These are phyloP conservation scores for Umbelopsis isabellina DNA, from an alignment of 192 early-diverging fungal species.

Conservation along the genomic window DNA sequence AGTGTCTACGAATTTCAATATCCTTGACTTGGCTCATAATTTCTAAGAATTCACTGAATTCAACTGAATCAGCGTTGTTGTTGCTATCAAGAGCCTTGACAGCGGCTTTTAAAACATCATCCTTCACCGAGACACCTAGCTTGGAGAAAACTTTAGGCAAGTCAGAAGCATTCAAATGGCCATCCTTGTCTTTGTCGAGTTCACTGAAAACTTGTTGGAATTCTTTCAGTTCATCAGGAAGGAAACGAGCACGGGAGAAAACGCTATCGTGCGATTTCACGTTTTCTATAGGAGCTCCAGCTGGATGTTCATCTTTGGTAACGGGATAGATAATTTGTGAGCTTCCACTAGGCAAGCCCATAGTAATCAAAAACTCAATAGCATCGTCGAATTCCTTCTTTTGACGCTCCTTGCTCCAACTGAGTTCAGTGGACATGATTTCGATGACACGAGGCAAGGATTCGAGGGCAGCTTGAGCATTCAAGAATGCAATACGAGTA, in stretches of 20 bases:
- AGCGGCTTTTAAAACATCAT: constrained; percentile 53
- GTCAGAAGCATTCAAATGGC: constrained; percentile 57
- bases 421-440: constrained; percentile 90
- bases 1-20: constrained; percentile 49
- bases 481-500: constrained; percentile 89
- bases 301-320: constrained; percentile 18
- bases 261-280: constrained; percentile 25
- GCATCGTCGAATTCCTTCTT: constrained; percentile 70
- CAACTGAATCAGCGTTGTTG: constrained; percentile 52
- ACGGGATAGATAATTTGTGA: constrained; percentile 25
- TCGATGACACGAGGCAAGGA: constrained; percentile 85
- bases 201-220: constrained; percentile 62
- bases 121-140: constrained; percentile 55
- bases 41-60: constrained; percentile 77
- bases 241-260: constrained; percentile 62
- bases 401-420: constrained; percentile 73
- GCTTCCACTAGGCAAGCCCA: constrained; percentile 76
- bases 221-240: constrained; percentile 60
- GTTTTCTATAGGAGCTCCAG: constrained; percentile 39
- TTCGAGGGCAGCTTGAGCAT: constrained; percentile 88
- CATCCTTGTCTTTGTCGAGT: constrained; percentile 58
- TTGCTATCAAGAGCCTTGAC: constrained; percentile 59
- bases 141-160: constrained; percentile 52
- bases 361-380: constrained; percentile 79
- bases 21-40: constrained; percentile 67